Evolutionary conservation across 2,329 filamentous ascomycete genomes (phyloP), one percentile per base, ranked within the genome.

Genomic region (Clonostachys rosea): DNA sequence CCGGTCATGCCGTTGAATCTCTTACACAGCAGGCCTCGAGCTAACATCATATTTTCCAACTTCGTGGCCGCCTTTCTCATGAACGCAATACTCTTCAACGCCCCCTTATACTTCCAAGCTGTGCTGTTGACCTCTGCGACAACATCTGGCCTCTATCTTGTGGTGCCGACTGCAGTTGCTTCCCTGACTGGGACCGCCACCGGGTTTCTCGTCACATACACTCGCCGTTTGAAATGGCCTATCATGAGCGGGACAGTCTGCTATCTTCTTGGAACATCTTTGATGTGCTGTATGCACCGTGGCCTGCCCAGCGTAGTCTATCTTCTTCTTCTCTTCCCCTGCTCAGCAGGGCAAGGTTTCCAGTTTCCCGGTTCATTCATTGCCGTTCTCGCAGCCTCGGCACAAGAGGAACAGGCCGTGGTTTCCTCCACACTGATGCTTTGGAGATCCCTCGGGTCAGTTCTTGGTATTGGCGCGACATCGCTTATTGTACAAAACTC

Each of bases 401-500:
- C 73, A 6, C 81, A 85, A 56, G 59, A 69, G 6, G 81, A 86
- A 43, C 83, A 87, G 61, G 84, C 84, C 13, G 82, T 87, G 39
- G 81, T 83, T 12, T 87, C 86, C 2, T 82, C 78, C 46, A 89
- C 87, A 0, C 68, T 91, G 50, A 77, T 86, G 16, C 68, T 91
- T 16, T 90, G 85, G 81, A 77, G 87, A 47, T 82, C 79, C 49
- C 65, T 91, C 6, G 88, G 87, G 7, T 78, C 76, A 47, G 86
- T 91, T 1, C 74, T 91, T 58, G 88, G 87, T n/a, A 79, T 91
- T 41, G 82, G 87, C 1, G 69, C 77, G 45, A 87, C 82, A 54
- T 87, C 84, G 59, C 74, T 90, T 48, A 79, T 90, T 8, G 69
- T 91, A 51, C 87, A 92, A 66, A 90, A 90, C 56, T 75, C 79